Conservation (phyloP, 129 eudicot genomes). For the Logfia minima region DNA sequence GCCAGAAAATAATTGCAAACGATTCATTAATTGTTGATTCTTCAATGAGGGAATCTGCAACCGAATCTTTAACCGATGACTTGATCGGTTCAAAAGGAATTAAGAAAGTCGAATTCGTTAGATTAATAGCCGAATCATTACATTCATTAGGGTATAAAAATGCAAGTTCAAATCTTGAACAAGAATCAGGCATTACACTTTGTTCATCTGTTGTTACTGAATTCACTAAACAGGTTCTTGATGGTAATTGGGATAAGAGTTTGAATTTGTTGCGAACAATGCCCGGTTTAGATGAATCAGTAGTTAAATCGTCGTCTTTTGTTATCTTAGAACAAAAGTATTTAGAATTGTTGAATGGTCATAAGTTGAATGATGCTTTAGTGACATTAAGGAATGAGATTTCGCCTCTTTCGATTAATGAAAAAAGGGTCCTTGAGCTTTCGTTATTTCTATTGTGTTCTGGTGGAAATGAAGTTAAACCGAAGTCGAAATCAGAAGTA, state of each 20-base stretch:
- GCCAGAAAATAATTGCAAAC: slow-evolving; percentile 43
- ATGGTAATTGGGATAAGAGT: slow-evolving; percentile 80
- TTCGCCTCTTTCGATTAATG: slow-evolving; percentile 44
- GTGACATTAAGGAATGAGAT: slow-evolving; percentile 62
- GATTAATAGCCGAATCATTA: slow-evolving; percentile 58
- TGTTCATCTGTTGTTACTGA: slow-evolving; percentile 41
- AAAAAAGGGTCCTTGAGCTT: slow-evolving; percentile 45
- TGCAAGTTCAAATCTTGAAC: slow-evolving; percentile 46
- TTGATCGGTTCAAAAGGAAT: slow-evolving; percentile 55
- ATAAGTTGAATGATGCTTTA: slow-evolving; percentile 52
- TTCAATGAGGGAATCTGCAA: slow-evolving; percentile 53
- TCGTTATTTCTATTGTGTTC: slow-evolving; percentile 38
- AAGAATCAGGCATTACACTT: slow-evolving; percentile 64
- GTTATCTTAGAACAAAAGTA: slow-evolving; percentile 72
- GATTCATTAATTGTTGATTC: slow-evolving; percentile 37
- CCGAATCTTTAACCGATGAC: slow-evolving; percentile 43
- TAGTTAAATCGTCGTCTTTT: slow-evolving; percentile 48
- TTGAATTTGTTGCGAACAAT: slow-evolving; percentile 40
- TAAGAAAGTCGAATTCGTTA: slow-evolving; percentile 60
- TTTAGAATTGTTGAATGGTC: slow-evolving; percentile 50
- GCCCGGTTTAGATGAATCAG: slow-evolving; percentile 38
- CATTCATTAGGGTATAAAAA: slow-evolving; percentile 62
- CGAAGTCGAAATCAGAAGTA: slow-evolving; percentile 40
- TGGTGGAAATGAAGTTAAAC: slow-evolving; percentile 20
- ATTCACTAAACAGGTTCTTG: slow-evolving; percentile 55